Percentiles rank a stretch among this genome's conserved stretches.
These are phyloP conservation scores for Entophlyctis luteolus DNA, from an alignment of 192 early-diverging fungal species.

Conservation along the genomic window DNA sequence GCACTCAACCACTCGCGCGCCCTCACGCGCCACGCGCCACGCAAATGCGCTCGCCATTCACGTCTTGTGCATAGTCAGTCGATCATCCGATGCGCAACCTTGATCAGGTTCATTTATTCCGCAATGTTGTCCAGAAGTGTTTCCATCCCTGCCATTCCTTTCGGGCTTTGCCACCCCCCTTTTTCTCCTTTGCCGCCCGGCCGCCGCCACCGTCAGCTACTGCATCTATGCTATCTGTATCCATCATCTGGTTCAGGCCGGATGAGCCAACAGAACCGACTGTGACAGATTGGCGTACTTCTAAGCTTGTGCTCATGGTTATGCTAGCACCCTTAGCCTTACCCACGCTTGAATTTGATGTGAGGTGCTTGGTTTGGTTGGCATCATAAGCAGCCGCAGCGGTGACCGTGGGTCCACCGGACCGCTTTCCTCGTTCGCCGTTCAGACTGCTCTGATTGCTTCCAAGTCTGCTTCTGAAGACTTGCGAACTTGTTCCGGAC, in stretches of 20 bases:
- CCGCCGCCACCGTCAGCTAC: not conserved
- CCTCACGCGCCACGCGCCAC: too few relatives aligned
- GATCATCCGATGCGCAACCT: too few relatives aligned
- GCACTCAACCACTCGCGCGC: too few relatives aligned
- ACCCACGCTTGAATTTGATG: too few relatives aligned
- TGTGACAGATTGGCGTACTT: not conserved
- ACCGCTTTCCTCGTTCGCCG: too few relatives aligned
- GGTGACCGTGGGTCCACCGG: too few relatives aligned
- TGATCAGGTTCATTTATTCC: too few relatives aligned
- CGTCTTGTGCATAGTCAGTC: too few relatives aligned
- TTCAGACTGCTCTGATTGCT: not conserved
- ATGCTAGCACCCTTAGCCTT: not conserved
- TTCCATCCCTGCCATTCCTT: slow-evolving; percentile 1
- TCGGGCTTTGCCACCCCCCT: not conserved
- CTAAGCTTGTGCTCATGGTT: not conserved
- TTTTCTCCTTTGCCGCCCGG: not conserved
- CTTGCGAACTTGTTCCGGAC: not conserved
- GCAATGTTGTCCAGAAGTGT: not conserved
- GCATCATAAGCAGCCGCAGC: too few relatives aligned
- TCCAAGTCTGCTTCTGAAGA: not conserved
- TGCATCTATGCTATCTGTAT: not conserved
- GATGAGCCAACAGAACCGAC: not conserved
- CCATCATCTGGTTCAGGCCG: not conserved
- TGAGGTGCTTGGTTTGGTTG: too few relatives aligned
- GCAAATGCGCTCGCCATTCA: too few relatives aligned